Conservation (phyloP, 805 yeast species). For the Teunomyces tritomae region DNA sequence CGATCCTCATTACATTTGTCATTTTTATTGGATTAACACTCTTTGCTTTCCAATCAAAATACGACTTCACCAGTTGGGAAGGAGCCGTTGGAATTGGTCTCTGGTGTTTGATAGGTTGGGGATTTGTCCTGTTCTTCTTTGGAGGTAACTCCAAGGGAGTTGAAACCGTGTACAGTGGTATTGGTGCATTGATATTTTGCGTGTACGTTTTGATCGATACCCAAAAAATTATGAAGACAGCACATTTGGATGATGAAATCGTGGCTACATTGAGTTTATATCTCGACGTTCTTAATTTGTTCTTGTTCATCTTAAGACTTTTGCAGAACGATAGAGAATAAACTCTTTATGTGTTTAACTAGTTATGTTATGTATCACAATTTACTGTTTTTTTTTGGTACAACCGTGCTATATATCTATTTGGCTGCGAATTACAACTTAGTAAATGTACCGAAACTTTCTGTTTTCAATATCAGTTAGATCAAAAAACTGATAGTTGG, state of each 20-base stretch:
- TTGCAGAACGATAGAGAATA: slow-evolving; percentile 30
- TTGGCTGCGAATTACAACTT: slow-evolving; percentile 4
- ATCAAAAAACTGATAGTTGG: slow-evolving; percentile 50
- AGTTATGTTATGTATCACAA: no score
- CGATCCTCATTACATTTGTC: slow-evolving; percentile 63
- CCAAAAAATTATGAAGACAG: slow-evolving; percentile 70
- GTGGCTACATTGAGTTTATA: slow-evolving; percentile 75
- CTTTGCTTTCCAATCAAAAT: slow-evolving; percentile 75
- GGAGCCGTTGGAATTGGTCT: slow-evolving; percentile 54
- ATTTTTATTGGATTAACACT: slow-evolving; percentile 74
- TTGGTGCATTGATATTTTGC: slow-evolving; percentile 73
- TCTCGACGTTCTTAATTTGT: slow-evolving; percentile 79
- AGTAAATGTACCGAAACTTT: slow-evolving; percentile 54
- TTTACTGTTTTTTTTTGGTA: no score
- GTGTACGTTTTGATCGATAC: slow-evolving; percentile 78
- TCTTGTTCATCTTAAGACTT: slow-evolving; percentile 70
- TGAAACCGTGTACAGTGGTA: slow-evolving; percentile 64
- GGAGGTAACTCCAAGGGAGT: slow-evolving; percentile 49
- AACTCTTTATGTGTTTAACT: no score
- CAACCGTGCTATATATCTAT: not conserved
- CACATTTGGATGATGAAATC: slow-evolving; percentile 82
- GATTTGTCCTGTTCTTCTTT: slow-evolving; percentile 68
- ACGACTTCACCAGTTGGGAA: slow-evolving; percentile 70
- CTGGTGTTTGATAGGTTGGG: slow-evolving; percentile 69
- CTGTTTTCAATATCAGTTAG: slow-evolving; percentile 58